Conservation (phyloP, 2,329 filamentous ascomycete genomes). For the Sphaerulina populicola region DNA sequence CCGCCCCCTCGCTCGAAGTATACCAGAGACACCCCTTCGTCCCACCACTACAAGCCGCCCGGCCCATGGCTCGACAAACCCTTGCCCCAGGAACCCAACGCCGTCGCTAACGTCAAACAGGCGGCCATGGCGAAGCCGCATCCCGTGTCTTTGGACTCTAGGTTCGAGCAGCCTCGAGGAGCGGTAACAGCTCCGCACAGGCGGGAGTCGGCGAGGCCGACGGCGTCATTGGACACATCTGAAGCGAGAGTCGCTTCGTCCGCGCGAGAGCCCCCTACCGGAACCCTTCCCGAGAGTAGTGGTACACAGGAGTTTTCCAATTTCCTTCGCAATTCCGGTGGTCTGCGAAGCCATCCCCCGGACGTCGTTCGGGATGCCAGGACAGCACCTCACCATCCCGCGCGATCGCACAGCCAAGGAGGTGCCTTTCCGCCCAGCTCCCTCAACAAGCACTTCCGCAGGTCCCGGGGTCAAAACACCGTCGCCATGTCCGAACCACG, state of each 20-base stretch:
- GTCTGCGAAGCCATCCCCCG: conserved; percentile 24
- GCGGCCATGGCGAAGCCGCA: conserved; percentile 18
- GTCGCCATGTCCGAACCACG: neutral
- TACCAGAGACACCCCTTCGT: conserved; percentile 6
- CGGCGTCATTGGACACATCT: no score
- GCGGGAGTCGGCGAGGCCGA: neutral
- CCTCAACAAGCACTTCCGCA: conserved; percentile 7
- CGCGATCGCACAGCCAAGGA: conserved; percentile 15
- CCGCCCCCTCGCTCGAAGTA: conserved; percentile 16
- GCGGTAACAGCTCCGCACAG: conserved; percentile 12
- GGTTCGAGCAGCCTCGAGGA: conserved; percentile 22
- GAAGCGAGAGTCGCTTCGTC: neutral
- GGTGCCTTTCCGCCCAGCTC: conserved; percentile 1
- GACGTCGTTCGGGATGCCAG: conserved; percentile 4
- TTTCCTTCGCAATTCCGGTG: conserved; percentile 21
- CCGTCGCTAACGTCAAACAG: conserved; percentile 1
- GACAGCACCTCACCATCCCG: conserved; percentile 1
- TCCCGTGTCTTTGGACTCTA: conserved; percentile 18
- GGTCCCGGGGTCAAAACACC: conserved; percentile 11
- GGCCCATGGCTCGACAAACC: conserved; percentile 20
- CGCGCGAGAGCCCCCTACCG: neutral
- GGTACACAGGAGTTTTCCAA: conserved; percentile 22
- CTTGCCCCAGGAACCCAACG: conserved; percentile 17
- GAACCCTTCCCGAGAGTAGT: neutral
- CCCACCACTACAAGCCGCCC: conserved; percentile 7